A percentile compares a stretch with the other conserved stretches of the same genome.
phyloP scores from a whole-genome alignment of 164 flowering plant species.

The Amborella trichopoda region DNA sequence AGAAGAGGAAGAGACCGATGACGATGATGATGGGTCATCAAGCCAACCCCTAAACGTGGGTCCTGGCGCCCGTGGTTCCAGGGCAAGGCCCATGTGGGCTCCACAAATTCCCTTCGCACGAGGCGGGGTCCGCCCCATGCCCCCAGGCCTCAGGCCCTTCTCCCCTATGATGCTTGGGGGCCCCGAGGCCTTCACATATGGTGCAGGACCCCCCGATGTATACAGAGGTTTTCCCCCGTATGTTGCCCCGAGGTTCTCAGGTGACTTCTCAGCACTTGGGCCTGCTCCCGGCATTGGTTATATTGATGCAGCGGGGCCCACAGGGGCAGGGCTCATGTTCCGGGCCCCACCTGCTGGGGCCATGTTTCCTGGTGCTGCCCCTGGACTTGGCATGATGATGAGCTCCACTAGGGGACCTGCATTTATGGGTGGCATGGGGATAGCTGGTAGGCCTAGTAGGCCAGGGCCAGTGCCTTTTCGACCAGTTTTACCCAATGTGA shows the following conservation, averaged over 20 bases:
- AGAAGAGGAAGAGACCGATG: slow-evolving; percentile 93
- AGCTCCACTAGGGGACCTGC: slow-evolving; percentile 78
- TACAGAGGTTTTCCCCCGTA: slow-evolving; percentile 69
- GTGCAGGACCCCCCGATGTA: slow-evolving; percentile 52
- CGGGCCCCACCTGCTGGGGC: slow-evolving; percentile 64
- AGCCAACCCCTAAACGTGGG: slow-evolving; percentile 25
- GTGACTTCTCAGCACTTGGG: slow-evolving; percentile 36
- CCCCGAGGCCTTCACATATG: slow-evolving; percentile 70
- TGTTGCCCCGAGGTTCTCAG: slow-evolving; percentile 39
- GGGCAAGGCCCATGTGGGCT: not conserved
- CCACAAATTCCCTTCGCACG: not conserved
- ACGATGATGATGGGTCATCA: slow-evolving; percentile 70
- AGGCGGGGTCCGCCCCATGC: slow-evolving; percentile 57
- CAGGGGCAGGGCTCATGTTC: slow-evolving; percentile 70
- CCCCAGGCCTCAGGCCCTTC: slow-evolving; percentile 77
- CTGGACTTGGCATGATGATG: slow-evolving; percentile 91
- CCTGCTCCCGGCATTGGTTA: slow-evolving; percentile 21
- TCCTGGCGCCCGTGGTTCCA: slow-evolving; percentile 30
- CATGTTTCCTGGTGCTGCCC: slow-evolving; percentile 48
- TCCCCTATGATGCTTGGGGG: slow-evolving; percentile 93
- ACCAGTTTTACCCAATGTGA: too few species aligned
- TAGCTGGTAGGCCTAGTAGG: slow-evolving; percentile 32
- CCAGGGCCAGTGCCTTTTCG: slow-evolving; percentile 43
- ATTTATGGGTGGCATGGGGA: slow-evolving; percentile 74
- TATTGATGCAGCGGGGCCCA: slow-evolving; percentile 23